Percentiles rank a stretch among this genome's conserved stretches.
phyloP scores from a whole-genome alignment of 1,284 basidiomycete species.

The Calocybe gambosa region DNA sequence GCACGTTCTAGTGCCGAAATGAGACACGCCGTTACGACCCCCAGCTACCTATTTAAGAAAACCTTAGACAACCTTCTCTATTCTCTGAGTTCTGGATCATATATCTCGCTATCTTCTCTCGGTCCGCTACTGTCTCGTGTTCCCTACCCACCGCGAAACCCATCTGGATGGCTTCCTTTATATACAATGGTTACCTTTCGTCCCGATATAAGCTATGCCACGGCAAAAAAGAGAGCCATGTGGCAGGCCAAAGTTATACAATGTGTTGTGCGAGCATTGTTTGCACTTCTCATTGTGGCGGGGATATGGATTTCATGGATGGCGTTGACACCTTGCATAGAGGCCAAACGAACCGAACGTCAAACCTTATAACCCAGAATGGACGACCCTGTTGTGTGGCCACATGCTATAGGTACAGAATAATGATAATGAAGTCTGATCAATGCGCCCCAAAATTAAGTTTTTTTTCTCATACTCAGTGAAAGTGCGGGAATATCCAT shows the following conservation, averaged over 20 bases:
- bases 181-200: conserved; percentile 98
- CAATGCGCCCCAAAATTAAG: conserved; percentile 20
- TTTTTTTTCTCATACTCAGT: conserved; percentile 25
- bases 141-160: conserved; percentile 50
- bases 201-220: conserved; percentile 86
- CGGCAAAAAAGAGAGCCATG: conserved; percentile 55
- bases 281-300: conserved; percentile 37
- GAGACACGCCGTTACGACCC: conserved; percentile 86
- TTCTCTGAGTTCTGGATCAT: conserved; percentile 45
- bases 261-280: conserved; percentile 38
- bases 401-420: conserved; percentile 20
- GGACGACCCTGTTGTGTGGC: conserved; percentile 22
- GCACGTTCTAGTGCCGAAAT: conserved; percentile 71
- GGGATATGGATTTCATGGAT: conserved; percentile 36
- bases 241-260: conserved; percentile 52
- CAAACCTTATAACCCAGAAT: conserved; percentile 31
- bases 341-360: conserved; percentile 24
- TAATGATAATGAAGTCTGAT: conserved; percentile 11
- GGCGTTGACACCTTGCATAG: conserved; percentile 22
- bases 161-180: conserved; percentile 82
- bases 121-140: conserved; percentile 36
- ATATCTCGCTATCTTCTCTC: conserved; percentile 35
- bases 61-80: conserved; percentile 76
- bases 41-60: conserved; percentile 76
- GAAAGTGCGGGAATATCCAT: conserved; percentile 19